These are phyloP conservation scores for Irpex sp. DNA, from an alignment of 1,284 basidiomycete genomes.

Conservation along the genomic window DNA sequence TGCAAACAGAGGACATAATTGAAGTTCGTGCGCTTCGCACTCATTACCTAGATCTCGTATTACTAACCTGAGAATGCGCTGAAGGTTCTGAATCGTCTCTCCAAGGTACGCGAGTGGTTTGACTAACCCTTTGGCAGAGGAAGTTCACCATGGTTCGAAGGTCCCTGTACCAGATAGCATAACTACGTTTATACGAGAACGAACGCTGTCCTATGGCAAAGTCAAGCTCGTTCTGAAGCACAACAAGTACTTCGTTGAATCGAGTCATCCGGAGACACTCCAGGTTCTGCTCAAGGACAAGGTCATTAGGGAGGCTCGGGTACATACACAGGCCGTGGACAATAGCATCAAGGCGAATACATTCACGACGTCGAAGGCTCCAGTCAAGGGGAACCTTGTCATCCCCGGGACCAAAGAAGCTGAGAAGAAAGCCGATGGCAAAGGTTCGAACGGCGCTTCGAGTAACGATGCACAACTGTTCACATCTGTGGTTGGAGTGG, in stretches of 20 bases:
- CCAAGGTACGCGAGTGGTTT: conserved; percentile 55
- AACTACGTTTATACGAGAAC: conserved; percentile 80
- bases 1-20: conserved; percentile 98
- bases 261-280: conserved; percentile 87
- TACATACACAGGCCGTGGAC: conserved; percentile 58
- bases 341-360: conserved; percentile 74
- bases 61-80: conserved; percentile 19
- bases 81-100: conserved; percentile 82
- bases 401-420: conserved; percentile 82
- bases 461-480: conserved; percentile 73
- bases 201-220: conserved; percentile 94
- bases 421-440: conserved; percentile 51
- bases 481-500: conserved; percentile 89
- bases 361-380: conserved; percentile 81
- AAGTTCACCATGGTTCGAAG: conserved; percentile 33
- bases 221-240: conserved; percentile 96
- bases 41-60: conserved; percentile 6
- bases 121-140: background rate
- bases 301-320: conserved; percentile 78
- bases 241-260: conserved; percentile 95
- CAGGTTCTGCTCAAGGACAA: conserved; percentile 84
- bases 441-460: conserved; percentile 26
- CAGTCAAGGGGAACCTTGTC: conserved; percentile 74
- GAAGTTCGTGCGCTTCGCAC: conserved; percentile 61
- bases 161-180: conserved; percentile 88